Percentiles rank a stretch among this genome's conserved stretches.
Evolutionary conservation across 176 grass and related monocot genomes (phyloP).

Genomic region (Metroxylon sagu): DNA sequence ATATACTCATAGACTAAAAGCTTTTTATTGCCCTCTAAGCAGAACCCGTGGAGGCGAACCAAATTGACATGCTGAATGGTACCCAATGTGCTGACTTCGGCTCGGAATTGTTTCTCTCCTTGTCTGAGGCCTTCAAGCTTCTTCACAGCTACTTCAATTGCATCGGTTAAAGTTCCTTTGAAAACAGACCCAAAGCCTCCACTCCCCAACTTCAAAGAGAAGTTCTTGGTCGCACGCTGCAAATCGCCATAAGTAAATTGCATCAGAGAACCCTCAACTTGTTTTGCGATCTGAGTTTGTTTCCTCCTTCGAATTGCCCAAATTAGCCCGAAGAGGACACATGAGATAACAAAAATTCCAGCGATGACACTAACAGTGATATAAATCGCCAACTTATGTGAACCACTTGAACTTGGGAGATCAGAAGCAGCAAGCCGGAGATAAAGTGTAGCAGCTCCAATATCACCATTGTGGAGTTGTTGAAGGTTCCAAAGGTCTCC

Average conservation of each 20-base stretch:
- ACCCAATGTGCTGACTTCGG: constrained; percentile 26
- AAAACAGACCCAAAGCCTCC: constrained; percentile 35
- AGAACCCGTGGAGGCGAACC: constrained; percentile 22
- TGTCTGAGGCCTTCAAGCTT: constrained; percentile 34
- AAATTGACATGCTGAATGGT: constrained; percentile 27
- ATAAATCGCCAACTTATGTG: constrained; percentile 3
- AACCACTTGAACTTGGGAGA: neutral
- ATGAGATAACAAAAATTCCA: neutral
- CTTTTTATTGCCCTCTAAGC: constrained; percentile 10
- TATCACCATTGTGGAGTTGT: constrained; percentile 14
- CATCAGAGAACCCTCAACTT: neutral
- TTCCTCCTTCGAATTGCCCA: neutral
- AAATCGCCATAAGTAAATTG: constrained; percentile 23
- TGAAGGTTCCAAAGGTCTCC: constrained; percentile 12
- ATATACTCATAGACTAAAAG: constrained; percentile 38
- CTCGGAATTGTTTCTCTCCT: constrained; percentile 33
- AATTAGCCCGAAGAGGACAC: neutral
- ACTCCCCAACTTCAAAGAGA: constrained; percentile 22
- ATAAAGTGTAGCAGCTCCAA: constrained; percentile 14
- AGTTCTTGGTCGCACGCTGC: constrained; percentile 26
- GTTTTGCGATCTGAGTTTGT: neutral
- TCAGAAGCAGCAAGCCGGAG: constrained; percentile 20
- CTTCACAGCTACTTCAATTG: constrained; percentile 23
- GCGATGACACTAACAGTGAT: neutral
- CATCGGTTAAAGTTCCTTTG: constrained; percentile 19